These are phyloP conservation scores for Naganishia antarctica DNA, from an alignment of 768 basidiomycete species.

Conservation along the genomic window DNA sequence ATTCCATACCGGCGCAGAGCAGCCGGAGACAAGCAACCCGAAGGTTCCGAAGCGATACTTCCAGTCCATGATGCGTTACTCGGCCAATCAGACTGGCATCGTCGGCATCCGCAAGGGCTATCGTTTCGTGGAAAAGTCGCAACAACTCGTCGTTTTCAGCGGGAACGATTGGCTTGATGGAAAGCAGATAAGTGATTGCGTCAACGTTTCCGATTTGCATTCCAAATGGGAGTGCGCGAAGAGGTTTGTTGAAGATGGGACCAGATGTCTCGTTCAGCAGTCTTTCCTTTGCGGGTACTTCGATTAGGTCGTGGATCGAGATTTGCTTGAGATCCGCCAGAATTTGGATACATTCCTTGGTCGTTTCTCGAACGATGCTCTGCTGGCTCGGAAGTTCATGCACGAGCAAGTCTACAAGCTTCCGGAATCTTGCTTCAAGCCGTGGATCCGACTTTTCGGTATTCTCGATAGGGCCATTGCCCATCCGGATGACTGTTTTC, in stretches of 20 bases:
- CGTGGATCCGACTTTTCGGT: slow-evolving; percentile 37
- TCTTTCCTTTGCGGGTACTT: slow-evolving; percentile 68
- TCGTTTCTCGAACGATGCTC: slow-evolving; percentile 73
- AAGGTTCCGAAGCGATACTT: slow-evolving; percentile 76
- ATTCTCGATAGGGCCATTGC: slow-evolving; percentile 28
- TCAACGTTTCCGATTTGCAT: slow-evolving; percentile 98
- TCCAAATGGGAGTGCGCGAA: slow-evolving; percentile 85
- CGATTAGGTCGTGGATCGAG: slow-evolving; percentile 70
- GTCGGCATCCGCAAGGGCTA: slow-evolving; percentile 92
- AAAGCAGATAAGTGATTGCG: slow-evolving; percentile 88
- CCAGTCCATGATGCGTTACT: slow-evolving; percentile 68
- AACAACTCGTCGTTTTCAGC: slow-evolving; percentile 89
- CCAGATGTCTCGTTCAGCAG: slow-evolving; percentile 62
- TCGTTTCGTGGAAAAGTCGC: slow-evolving; percentile 82
- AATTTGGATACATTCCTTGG: slow-evolving; percentile 72
- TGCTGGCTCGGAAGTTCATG: slow-evolving; percentile 79
- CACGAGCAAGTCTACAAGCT: slow-evolving; percentile 73
- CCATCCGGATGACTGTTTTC: slow-evolving; percentile 49
- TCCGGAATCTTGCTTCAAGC: slow-evolving; percentile 54
- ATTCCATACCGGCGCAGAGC: slow-evolving; percentile 86
- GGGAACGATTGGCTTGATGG: slow-evolving; percentile 77
- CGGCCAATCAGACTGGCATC: slow-evolving; percentile 75
- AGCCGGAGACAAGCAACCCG: slow-evolving; percentile 90
- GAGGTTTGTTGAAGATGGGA: slow-evolving; percentile 85
- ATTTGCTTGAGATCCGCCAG: slow-evolving; percentile 69